These are phyloP conservation scores for Corymbia calophylla DNA, from an alignment of 441 rosid species.

Conservation along the genomic window DNA sequence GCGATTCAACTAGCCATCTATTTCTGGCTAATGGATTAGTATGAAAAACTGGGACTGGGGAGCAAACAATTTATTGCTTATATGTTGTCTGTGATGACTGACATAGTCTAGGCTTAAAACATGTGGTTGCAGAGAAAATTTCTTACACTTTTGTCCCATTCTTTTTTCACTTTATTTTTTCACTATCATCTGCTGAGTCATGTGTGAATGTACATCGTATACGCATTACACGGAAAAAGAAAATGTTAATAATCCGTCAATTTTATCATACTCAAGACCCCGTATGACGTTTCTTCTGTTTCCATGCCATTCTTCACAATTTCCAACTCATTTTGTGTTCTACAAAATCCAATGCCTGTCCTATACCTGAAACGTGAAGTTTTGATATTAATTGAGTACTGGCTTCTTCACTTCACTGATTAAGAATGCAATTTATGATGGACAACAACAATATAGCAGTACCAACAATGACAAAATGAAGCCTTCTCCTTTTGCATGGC, in stretches of 20 bases:
- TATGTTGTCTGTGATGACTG: background rate
- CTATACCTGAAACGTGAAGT: background rate
- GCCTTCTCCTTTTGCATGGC: background rate
- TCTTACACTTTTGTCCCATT: background rate
- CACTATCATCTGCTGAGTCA: background rate
- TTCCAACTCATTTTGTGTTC: background rate
- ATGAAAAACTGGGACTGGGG: background rate
- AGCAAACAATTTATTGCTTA: background rate
- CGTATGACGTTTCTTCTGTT: background rate
- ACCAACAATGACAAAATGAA: background rate
- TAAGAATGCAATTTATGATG: background rate
- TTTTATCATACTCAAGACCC: background rate
- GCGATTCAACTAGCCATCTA: background rate
- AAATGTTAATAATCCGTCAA: background rate
- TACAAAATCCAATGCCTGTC: background rate
- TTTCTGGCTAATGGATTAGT: background rate
- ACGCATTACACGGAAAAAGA: background rate
- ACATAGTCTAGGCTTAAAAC: background rate
- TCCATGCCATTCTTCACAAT: background rate
- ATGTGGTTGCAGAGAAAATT: background rate
- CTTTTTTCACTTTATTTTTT: background rate
- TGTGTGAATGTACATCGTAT: background rate
- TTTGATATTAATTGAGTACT: background rate
- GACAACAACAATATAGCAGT: background rate
- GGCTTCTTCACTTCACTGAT: background rate